Evolutionary conservation across 805 yeast genomes (phyloP).

Genomic region (Metschnikowia sp.): DNA sequence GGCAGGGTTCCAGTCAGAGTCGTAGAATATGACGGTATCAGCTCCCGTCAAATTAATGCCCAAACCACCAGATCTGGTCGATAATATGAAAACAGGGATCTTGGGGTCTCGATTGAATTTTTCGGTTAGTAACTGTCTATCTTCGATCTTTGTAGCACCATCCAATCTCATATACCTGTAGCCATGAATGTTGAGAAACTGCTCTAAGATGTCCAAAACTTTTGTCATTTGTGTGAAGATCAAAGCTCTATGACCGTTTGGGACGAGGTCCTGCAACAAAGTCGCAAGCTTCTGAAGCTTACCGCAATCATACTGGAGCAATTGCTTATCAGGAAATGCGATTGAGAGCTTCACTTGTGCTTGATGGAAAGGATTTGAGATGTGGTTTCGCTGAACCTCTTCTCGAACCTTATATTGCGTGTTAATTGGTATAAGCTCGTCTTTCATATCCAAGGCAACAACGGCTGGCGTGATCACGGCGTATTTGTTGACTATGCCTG

Average conservation of each 20-base stretch:
- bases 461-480: slow-evolving; percentile 88
- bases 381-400: slow-evolving; percentile 32
- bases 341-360: slow-evolving; percentile 83
- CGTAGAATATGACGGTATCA: slow-evolving; percentile 96
- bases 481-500: slow-evolving; percentile 61
- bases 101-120: slow-evolving; percentile 82
- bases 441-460: slow-evolving; percentile 69
- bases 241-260: slow-evolving; percentile 88
- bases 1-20: slow-evolving; percentile 99
- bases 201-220: slow-evolving; percentile 89
- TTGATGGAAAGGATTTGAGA: slow-evolving; percentile 65
- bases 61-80: slow-evolving; percentile 96
- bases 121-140: slow-evolving; percentile 91
- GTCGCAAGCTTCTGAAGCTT: slow-evolving; percentile 82
- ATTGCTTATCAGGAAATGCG: slow-evolving; percentile 93
- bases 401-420: slow-evolving; percentile 31
- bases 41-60: slow-evolving; percentile 98
- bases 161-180: slow-evolving; percentile 91
- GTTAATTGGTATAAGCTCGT: slow-evolving; percentile 42
- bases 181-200: slow-evolving; percentile 90
- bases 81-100: slow-evolving; percentile 86
- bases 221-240: slow-evolving; percentile 98
- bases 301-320: slow-evolving; percentile 95
- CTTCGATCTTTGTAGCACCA: slow-evolving; percentile 97
- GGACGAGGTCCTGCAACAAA: slow-evolving; percentile 70